phyloP scores from a whole-genome alignment of 73 alveolate genomes.

The Tetrahymena borealis region DNA sequence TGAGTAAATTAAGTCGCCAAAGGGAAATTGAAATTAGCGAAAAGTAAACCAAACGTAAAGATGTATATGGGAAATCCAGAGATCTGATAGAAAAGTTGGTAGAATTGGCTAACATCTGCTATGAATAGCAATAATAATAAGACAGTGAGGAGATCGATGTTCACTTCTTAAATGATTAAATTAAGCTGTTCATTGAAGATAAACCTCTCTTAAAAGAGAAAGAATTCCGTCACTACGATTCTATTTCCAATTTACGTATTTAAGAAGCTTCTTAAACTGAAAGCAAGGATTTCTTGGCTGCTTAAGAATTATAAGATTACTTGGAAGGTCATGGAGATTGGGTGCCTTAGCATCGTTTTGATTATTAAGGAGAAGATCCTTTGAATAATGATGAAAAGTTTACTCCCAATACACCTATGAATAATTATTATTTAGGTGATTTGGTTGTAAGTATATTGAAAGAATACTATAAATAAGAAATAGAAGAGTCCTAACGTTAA shows the following conservation, averaged over 20 bases:
- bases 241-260: slow-evolving; percentile 23
- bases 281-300: slow-evolving; percentile 41
- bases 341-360: slow-evolving; percentile 30
- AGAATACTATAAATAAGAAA: slow-evolving; percentile 4
- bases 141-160: slow-evolving; percentile 85
- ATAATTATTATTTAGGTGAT: slow-evolving; percentile 37
- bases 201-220: slow-evolving; percentile 38
- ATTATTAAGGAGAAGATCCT: slow-evolving; percentile 57
- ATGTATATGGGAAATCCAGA: slow-evolving; percentile 59
- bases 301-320: slow-evolving; percentile 59
- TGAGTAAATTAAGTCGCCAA: slow-evolving; percentile 6
- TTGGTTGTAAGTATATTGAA: slow-evolving; percentile 7
- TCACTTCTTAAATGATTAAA: slow-evolving; percentile 88
- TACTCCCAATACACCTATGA: slow-evolving; percentile 19
- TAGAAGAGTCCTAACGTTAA: not conserved
- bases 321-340: slow-evolving; percentile 63
- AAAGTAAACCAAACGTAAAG: slow-evolving; percentile 50
- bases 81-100: slow-evolving; percentile 68
- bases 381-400: slow-evolving; percentile 57
- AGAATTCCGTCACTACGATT: slow-evolving; percentile 30
- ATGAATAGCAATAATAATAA: slow-evolving; percentile 74
- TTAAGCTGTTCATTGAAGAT: slow-evolving; percentile 65
- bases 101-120: slow-evolving; percentile 91
- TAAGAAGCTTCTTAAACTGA: slow-evolving; percentile 24
- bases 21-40: slow-evolving; percentile 35